These are phyloP conservation scores for Penicillium digitatum DNA, from an alignment of 2,329 filamentous ascomycete species.

Conservation along the genomic window DNA sequence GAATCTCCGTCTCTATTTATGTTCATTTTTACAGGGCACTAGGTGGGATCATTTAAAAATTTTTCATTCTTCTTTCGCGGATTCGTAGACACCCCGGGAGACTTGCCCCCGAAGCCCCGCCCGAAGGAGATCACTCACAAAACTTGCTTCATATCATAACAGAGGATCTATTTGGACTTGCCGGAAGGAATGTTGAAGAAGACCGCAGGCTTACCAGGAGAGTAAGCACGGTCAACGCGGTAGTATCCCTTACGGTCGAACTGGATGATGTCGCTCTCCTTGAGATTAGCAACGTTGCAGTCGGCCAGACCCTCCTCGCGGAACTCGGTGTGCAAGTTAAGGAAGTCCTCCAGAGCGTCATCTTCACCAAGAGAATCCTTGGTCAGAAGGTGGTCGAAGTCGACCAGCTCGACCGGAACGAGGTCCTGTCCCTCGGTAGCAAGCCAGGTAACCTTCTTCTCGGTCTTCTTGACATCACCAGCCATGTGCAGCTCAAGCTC, in stretches of 20 bases:
- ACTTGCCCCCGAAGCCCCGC: too few relatives aligned
- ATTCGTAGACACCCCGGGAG: too few relatives aligned
- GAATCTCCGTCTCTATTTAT: background rate
- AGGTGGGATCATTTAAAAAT: background rate
- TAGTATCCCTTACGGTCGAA: constrained; percentile 92
- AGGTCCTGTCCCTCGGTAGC: constrained; percentile 71
- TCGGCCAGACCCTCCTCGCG: constrained; percentile 74
- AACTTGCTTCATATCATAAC: background rate
- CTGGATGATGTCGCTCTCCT: constrained; percentile 88
- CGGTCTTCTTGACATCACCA: constrained; percentile 90
- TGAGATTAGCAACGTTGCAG: constrained; percentile 71
- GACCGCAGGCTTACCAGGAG: constrained; percentile 57
- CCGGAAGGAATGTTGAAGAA: constrained; percentile 69
- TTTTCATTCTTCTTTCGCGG: background rate
- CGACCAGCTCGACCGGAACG: constrained; percentile 78
- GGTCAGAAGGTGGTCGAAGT: constrained; percentile 91
- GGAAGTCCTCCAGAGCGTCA: constrained; percentile 76
- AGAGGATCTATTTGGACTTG: constrained; percentile 43
- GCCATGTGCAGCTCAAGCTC: constrained; percentile 84
- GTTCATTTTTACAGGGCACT: background rate
- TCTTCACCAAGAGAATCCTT: constrained; percentile 92
- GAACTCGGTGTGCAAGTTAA: constrained; percentile 71
- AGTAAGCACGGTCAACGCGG: constrained; percentile 67
- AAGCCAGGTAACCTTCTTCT: constrained; percentile 96
- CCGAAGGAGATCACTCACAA: constrained; percentile 6